Evolutionary conservation across 202 grass and related monocot genomes (phyloP).

Genomic region (Setaria viridis): DNA sequence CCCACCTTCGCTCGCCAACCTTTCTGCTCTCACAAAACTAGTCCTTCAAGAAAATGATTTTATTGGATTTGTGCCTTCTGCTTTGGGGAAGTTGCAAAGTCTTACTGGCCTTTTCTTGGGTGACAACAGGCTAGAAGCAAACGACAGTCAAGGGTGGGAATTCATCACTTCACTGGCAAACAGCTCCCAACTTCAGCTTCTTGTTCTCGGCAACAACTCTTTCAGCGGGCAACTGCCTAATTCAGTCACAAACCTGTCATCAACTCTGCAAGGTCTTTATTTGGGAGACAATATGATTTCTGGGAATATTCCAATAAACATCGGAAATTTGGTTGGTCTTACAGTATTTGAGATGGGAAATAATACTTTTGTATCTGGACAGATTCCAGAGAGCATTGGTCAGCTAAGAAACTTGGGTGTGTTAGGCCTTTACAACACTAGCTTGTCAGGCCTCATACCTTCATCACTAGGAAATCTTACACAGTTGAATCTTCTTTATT

Average conservation of each 20-base stretch:
- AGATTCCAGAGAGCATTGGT: slow-evolving; percentile 34
- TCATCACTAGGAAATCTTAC: slow-evolving; percentile 43
- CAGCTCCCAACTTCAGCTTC: background rate
- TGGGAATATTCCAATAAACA: slow-evolving; percentile 22
- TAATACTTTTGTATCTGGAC: slow-evolving; percentile 15
- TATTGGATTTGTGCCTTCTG: slow-evolving; percentile 31
- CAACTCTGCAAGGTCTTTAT: slow-evolving; percentile 17
- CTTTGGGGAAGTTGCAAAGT: slow-evolving; percentile 15
- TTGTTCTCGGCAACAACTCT: slow-evolving; percentile 22
- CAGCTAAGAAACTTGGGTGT: slow-evolving; percentile 34
- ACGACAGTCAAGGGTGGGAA: background rate
- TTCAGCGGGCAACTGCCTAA: slow-evolving; percentile 18
- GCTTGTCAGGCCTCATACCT: slow-evolving; percentile 43
- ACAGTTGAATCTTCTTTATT: slow-evolving; percentile 2
- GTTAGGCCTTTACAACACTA: slow-evolving; percentile 21
- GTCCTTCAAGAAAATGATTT: slow-evolving; percentile 34
- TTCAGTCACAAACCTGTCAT: slow-evolving; percentile 24
- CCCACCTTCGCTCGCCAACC: slow-evolving; percentile 47
- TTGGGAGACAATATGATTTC: slow-evolving; percentile 43
- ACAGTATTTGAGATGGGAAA: background rate
- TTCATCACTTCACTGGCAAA: slow-evolving; percentile 35
- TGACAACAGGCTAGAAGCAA: slow-evolving; percentile 23
- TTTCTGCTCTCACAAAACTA: slow-evolving; percentile 32
- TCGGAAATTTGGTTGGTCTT: slow-evolving; percentile 36
- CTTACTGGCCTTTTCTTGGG: background rate